phyloP scores from a whole-genome alignment of 257 asterid genomes.

The Haberlea rhodopensis region DNA sequence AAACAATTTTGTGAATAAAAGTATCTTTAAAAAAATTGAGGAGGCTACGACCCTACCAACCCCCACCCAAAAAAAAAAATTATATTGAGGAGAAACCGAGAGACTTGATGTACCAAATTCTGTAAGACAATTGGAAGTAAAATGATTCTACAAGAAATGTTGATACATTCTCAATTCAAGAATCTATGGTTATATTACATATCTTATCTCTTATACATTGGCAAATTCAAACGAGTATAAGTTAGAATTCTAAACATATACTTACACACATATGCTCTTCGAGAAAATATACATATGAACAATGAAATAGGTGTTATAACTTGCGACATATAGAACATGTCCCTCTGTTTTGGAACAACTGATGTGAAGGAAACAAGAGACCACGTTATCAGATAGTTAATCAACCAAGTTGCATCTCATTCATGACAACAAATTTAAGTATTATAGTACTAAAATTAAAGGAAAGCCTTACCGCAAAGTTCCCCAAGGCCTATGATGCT shows the following conservation, averaged over 20 bases:
- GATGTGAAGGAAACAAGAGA: background rate
- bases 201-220: background rate
- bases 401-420: slow-evolving; percentile 3
- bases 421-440: background rate
- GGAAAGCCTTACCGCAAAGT: slow-evolving; percentile 18
- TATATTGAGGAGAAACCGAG: background rate
- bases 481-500: background rate
- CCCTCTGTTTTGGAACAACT: background rate
- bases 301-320: background rate
- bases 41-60: too few relatives aligned
- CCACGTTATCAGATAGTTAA: background rate
- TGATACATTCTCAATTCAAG: slow-evolving; percentile 10
- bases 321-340: background rate
- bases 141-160: slow-evolving; percentile 5
- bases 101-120: background rate
- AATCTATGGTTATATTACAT: background rate
- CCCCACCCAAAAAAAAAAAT: background rate
- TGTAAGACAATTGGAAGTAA: background rate
- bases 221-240: background rate
- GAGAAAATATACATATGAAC: slow-evolving; percentile 2
- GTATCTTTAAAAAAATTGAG: too few relatives aligned
- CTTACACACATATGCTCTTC: background rate
- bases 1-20: too few relatives aligned
- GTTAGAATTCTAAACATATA: background rate
- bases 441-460: background rate